Base-by-base conservation (phyloP, 2,329 filamentous ascomycete species). In the Pestalotiopsis sp. region DNA sequence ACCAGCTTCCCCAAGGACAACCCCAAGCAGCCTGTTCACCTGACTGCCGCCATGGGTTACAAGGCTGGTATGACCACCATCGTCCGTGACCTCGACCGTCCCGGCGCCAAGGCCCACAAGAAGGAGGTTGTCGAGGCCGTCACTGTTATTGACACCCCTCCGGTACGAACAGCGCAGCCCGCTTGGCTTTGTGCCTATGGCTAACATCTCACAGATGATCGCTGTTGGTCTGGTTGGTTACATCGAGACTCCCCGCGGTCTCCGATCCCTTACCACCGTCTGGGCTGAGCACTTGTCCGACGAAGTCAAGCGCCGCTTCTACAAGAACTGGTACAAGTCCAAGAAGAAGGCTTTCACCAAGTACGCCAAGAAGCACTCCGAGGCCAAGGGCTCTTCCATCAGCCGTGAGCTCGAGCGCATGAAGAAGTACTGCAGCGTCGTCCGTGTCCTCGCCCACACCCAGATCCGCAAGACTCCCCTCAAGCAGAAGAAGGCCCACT, bases 281-380 rank as follows among this genome's bases (percentile, higher is more conserved):
- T 99, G 96, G 96, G 96, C 96, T 82, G 96, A 98, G 91, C 96
- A 99, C 86, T 86, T 99, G 86, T 93, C 93, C 87, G 96, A 99
- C 86, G 96, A 98, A 88, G 83, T 99, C 86, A 97, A 97, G 92
- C 93, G 96, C 82, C 93, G 96, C 83, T 99, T 99, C 94, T 99
- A 99, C 93, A 98, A 98, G 94, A 99, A 99, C 93, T 99, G 96
- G 96, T 99, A 99, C 93, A 97, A 97, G 93, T 94, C 91, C 91
- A 99, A 99, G 95, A 98, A 98, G 94, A 99, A 99, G 95, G 96
- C 96, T 73, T 99, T 99, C 90, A 99, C 96, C 90, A 98, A 97
- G 90, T 99, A 99, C 88, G 94, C 96, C 89, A 99, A 98, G 94
- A 95, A 97, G 92, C 94, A 98, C 92, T 94, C 95, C 75, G 95